phyloP scores from a whole-genome alignment of 768 basidiomycete species.

The Tulasnella sp. region DNA sequence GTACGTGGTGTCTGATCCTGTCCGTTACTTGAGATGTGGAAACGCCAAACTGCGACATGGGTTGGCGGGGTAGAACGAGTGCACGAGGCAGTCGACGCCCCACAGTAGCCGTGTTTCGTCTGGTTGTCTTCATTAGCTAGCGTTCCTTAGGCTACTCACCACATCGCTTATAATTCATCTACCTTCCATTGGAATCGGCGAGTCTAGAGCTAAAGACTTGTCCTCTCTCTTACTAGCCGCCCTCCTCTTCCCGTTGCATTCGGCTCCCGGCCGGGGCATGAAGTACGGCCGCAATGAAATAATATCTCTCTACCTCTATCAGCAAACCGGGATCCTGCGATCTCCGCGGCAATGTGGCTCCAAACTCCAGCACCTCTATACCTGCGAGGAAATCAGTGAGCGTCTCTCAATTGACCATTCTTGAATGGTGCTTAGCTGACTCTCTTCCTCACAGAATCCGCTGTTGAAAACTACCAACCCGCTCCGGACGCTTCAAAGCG shows the following conservation, averaged over 20 bases:
- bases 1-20: not conserved
- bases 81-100: not conserved
- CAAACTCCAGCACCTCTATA: constrained; percentile 12
- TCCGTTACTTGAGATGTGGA: not conserved
- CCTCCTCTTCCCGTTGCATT: constrained; percentile 3
- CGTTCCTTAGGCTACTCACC: not conserved
- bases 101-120: not conserved
- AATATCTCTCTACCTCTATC: not conserved
- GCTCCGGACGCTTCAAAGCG: not conserved
- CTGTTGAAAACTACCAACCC: not conserved
- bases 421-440: not conserved
- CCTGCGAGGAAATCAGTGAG: not conserved
- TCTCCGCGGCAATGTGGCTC: constrained; percentile 13
- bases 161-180: not conserved
- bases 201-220: not conserved
- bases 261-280: not conserved
- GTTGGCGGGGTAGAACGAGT: not conserved
- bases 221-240: not conserved
- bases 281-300: constrained; percentile 15
- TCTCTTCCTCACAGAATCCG: not conserved
- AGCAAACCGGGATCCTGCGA: constrained; percentile 9
- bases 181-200: not conserved
- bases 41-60: not conserved
- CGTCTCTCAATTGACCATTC: not conserved
- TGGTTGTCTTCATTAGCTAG: not conserved